Percentiles rank a stretch among this genome's conserved stretches.
Conservation (phyloP, 2,329 filamentous ascomycete species). For the Penicillium freii region DNA sequence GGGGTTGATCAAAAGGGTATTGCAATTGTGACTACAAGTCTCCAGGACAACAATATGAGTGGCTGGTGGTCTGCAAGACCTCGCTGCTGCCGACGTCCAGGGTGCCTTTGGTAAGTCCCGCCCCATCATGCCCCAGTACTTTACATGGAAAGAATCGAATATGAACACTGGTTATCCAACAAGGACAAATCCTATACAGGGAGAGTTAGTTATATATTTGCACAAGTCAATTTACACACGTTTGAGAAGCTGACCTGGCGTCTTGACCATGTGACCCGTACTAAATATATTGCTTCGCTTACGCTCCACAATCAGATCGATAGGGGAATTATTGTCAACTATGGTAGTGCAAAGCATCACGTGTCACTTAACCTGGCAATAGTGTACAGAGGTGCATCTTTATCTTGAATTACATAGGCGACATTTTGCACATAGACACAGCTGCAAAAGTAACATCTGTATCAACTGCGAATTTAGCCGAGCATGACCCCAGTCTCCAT, state of each 20-base stretch:
- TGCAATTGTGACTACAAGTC: not conserved
- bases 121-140: constrained; percentile 5
- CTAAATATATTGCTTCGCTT: not conserved
- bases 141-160: constrained; percentile 13
- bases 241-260: not conserved
- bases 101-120: constrained; percentile 7
- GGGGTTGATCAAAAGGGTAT: not conserved
- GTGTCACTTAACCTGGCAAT: constrained; percentile 20
- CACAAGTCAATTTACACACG: not conserved
- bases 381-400: not conserved
- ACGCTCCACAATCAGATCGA: too few species aligned
- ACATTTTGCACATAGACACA: not conserved
- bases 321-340: constrained; percentile 16
- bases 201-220: not conserved
- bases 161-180: constrained; percentile 11
- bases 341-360: constrained; percentile 14
- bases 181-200: constrained; percentile 3
- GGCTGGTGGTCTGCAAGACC: constrained; percentile 1
- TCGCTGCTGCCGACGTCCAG: constrained; percentile 3
- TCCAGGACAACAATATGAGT: constrained; percentile 13
- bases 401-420: not conserved
- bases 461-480: constrained; percentile 3
- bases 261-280: not conserved
- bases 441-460: too few species aligned
- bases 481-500: constrained; percentile 12